These are phyloP conservation scores for Geranomyces michiganensis DNA, from an alignment of 192 early-diverging fungal genomes.

Conservation along the genomic window DNA sequence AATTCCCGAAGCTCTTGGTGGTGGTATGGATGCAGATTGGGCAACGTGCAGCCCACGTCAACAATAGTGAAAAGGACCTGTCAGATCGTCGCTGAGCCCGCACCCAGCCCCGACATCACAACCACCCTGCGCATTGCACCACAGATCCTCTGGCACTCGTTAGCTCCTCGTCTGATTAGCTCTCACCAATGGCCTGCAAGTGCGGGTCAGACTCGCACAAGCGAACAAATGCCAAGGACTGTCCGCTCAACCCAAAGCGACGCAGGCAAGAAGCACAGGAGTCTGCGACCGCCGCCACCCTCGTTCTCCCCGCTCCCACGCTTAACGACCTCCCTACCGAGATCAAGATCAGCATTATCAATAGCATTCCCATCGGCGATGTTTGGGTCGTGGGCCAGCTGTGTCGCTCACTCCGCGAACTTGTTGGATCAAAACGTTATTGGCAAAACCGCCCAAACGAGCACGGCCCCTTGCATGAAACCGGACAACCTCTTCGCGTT, in stretches of 20 bases:
- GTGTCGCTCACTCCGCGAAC: not conserved
- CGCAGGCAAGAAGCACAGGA: not conserved
- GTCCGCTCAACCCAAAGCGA: slow-evolving; percentile 4
- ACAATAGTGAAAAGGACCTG: too few relatives aligned
- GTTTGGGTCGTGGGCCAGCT: not conserved
- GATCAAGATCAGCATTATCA: not conserved
- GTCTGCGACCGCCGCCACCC: not conserved
- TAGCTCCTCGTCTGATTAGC: too few relatives aligned
- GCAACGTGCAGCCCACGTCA: too few relatives aligned
- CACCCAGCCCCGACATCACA: too few relatives aligned
- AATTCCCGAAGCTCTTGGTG: too few relatives aligned
- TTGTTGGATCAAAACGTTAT: not conserved
- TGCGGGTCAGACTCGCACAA: not conserved
- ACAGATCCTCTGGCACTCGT: too few relatives aligned
- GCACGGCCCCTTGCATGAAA: not conserved
- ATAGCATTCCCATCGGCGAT: too few relatives aligned
- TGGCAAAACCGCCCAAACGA: not conserved
- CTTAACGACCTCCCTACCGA: not conserved
- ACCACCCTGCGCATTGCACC: too few relatives aligned
- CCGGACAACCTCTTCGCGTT: not conserved
- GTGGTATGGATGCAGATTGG: too few relatives aligned
- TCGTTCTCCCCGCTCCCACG: not conserved
- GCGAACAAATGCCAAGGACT: not conserved
- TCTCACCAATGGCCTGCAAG: not conserved
- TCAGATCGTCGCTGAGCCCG: too few relatives aligned